Base-by-base conservation (phyloP, 2,329 filamentous ascomycete genomes). In the Colletotrichum eleusines region DNA sequence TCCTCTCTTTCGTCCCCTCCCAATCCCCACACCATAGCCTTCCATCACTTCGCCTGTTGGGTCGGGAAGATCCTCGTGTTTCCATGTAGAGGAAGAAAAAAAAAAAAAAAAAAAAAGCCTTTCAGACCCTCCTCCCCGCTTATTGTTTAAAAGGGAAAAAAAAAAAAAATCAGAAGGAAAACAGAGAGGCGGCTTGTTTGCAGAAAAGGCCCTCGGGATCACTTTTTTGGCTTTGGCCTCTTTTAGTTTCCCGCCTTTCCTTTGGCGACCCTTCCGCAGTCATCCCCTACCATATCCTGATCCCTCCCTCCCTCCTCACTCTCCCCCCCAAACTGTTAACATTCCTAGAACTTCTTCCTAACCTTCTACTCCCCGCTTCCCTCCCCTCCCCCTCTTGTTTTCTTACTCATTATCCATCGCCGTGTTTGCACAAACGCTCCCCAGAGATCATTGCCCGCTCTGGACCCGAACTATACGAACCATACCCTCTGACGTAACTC, bases 401-500 rank as follows among this genome's bases (percentile, higher is more conserved):
- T 16, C 40, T 31, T 18, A 33, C 51, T 8, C 28, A 1, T 9
- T 20, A 35, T 35, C 28, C 51, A 31, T 65, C n/a, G 23, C 4
- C 35, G 20, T 31, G 38, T 38, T n/a, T 35, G n/a, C 61, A 18
- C 40, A 64, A 51, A 40, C 44, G 1, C 23, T 50, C 4, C 11
- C 14, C 33, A 69, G 23, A 50, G 53, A 69, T 63, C 53, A 44
- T 20, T 28, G 23, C 20, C n/a, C 16, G 20, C 20, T 23, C 14
- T 60, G 28, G 44, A 61, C 20, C 66, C 38, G 16, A 46, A 60
- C 38, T 44, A 5, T 18, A 18, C 53, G 7, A 18, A 23, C 18
- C 26, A 28, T 31, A 31, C 16, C 44, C 64, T 71, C 69, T 71
- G 69, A 71, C 69, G 69, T 59, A 71, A 69, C 46, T 33, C n/a